phyloP scores from a whole-genome alignment of 1,284 basidiomycete genomes.

The Cystobasidium sp. region DNA sequence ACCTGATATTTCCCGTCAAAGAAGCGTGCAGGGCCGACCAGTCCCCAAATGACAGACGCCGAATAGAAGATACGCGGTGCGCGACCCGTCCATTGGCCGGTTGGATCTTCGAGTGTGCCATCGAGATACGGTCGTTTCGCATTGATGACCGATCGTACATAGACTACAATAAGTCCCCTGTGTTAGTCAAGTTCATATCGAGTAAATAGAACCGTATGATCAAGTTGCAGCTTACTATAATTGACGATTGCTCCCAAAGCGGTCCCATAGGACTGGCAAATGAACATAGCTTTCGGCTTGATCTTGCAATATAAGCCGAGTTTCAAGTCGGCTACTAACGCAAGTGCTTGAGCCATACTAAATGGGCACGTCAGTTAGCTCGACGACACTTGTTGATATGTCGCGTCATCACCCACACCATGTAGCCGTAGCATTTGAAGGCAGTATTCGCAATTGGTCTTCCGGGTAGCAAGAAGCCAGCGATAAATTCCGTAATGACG shows the following conservation, averaged over 20 bases:
- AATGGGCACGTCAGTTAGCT: background rate
- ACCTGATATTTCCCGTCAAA: constrained; percentile 56
- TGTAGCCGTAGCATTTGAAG: constrained; percentile 52
- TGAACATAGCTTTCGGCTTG: constrained; percentile 58
- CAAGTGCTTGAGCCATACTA: constrained; percentile 51
- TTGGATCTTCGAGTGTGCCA: constrained; percentile 57
- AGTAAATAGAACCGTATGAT: constrained; percentile 54
- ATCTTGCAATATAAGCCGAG: constrained; percentile 55
- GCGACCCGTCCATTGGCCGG: constrained; percentile 47
- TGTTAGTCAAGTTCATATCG: background rate
- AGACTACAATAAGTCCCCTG: constrained; percentile 23
- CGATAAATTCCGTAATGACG: constrained; percentile 58
- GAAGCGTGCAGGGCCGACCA: constrained; percentile 58
- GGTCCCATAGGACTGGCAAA: constrained; percentile 56
- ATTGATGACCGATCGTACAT: constrained; percentile 51
- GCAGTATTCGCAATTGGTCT: constrained; percentile 49
- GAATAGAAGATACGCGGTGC: constrained; percentile 41
- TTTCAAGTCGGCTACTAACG: constrained; percentile 57
- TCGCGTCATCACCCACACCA: constrained; percentile 5
- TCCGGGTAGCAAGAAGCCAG: constrained; percentile 57
- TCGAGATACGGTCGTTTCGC: constrained; percentile 56
- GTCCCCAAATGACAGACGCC: constrained; percentile 58
- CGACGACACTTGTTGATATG: background rate
- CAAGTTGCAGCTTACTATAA: constrained; percentile 53
- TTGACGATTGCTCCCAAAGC: constrained; percentile 45